Evolutionary conservation across 306 rosid genomes (phyloP), one percentile per base, ranked within the genome.

Genomic region (Prunus davidiana): DNA sequence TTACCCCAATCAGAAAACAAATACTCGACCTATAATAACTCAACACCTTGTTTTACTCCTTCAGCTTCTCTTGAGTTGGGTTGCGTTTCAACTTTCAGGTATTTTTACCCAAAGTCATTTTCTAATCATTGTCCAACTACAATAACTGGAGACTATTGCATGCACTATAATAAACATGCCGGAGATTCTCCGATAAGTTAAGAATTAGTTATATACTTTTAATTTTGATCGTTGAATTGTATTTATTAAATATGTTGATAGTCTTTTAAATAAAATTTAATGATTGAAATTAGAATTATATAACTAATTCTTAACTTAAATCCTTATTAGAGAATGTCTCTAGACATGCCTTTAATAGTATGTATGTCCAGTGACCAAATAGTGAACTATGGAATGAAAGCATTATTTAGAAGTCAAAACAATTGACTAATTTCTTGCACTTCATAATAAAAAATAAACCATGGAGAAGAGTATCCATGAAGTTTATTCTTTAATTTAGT

Each of bases 1-100:
- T 70, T 45, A 55, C 63, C 27, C 52, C 56, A 73, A 70, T 47
- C 14, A 71, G 24, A 78, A 72, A 81, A 71, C 83, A 4, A 60
- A 18, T 12, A 28, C 51, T 20, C 22, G 82, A 13, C n/a, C 54
- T 72, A 62, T 55, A 65, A 30, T 8, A 47, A 56, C 46, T 60
- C 16, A 4, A 68, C 12, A 5, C 49, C 58, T 4, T 27, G 50
- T 10, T 55, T 57, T 15, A 3, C 22, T 64, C 3, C 13, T 3
- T 16, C n/a, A 19, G 69, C 47, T 49, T 60, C 28, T 8, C 38
- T 38, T 12, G 15, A 47, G 52, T 47, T 47, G 52, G 52, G 15
- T 38, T 52, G n/a, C 15, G 22, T 18, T 70, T 30, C 10, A 3
- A 43, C 22, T 32, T 51, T 27, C 67, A 45, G 69, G 46, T 46